phyloP scores from a whole-genome alignment of 78 protist genomes.

The Creolimax fragrantissima region DNA sequence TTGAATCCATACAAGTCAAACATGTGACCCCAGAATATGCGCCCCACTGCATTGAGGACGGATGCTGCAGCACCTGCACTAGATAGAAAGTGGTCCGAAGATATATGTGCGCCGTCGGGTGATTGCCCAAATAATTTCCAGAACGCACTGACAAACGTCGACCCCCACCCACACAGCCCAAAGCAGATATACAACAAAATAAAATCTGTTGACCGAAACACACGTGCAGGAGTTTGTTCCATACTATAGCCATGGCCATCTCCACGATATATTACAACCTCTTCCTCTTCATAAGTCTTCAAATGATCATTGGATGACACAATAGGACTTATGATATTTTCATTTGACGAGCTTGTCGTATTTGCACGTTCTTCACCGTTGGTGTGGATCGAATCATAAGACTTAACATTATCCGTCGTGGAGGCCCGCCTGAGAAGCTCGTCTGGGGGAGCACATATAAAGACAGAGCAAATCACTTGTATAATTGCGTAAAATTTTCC shows the following conservation, averaged over 20 bases:
- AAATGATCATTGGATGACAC: too few species aligned
- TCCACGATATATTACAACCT: not conserved
- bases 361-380: not conserved
- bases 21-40: not conserved
- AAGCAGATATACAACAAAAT: not conserved
- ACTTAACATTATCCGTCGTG: not conserved
- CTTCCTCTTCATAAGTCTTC: not conserved
- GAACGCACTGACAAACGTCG: not conserved
- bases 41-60: not conserved
- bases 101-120: not conserved
- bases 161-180: not conserved
- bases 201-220: not conserved
- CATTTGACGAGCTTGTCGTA: not conserved
- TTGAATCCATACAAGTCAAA: not conserved
- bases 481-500: not conserved
- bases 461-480: not conserved
- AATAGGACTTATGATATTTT: too few species aligned
- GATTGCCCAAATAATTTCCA: not conserved
- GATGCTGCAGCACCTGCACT: not conserved
- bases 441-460: not conserved
- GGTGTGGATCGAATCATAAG: not conserved
- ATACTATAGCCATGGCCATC: not conserved
- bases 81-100: not conserved
- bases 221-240: not conserved
- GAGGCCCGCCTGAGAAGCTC: not conserved